Percentiles rank a stretch among this genome's conserved stretches.
Evolutionary conservation across 2,329 filamentous ascomycete species (phyloP).

Genomic region (Eutypella sp.): DNA sequence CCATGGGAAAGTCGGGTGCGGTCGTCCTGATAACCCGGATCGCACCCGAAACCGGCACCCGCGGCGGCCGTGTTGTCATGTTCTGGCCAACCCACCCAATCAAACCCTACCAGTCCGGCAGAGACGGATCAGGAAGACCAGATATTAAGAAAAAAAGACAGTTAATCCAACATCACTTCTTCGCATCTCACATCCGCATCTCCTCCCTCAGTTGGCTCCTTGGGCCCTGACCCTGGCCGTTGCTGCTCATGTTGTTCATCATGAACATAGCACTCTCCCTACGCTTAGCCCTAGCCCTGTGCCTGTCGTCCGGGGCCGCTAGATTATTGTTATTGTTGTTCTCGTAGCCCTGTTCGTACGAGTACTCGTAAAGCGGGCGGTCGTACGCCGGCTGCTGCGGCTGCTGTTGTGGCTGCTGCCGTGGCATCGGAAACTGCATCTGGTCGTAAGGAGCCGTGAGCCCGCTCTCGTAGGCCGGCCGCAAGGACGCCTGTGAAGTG

Average conservation of each 20-base stretch:
- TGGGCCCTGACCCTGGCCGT: conserved; percentile 45
- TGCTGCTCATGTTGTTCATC: conserved; percentile 41
- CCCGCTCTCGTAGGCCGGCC: conserved; percentile 42
- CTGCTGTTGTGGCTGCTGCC: conserved; percentile 4
- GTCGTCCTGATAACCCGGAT: too few species aligned
- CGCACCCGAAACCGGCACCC: too few species aligned
- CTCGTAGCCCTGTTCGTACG: conserved; percentile 27
- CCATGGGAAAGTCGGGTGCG: too few species aligned
- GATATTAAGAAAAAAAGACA: too few species aligned
- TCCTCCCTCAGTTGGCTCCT: conserved; percentile 52
- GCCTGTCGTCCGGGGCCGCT: conserved; percentile 31
- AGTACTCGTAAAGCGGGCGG: conserved; percentile 28
- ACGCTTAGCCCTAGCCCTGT: conserved; percentile 38
- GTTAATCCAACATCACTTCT: too few species aligned
- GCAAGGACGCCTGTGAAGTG: conserved; percentile 24
- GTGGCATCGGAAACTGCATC: conserved; percentile 10
- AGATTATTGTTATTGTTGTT: conserved; percentile 17
- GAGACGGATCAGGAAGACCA: too few species aligned
- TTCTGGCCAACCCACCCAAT: too few species aligned
- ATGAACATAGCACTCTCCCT: conserved; percentile 59
- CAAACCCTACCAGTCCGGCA: too few species aligned
- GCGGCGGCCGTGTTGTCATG: too few species aligned
- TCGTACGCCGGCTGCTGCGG: conserved; percentile 30
- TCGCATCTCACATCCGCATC: conserved; percentile 33
- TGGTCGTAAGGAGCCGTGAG: conserved; percentile 33